phyloP scores from a whole-genome alignment of 176 grass and related monocot species.

The Aegilops bicornis region DNA sequence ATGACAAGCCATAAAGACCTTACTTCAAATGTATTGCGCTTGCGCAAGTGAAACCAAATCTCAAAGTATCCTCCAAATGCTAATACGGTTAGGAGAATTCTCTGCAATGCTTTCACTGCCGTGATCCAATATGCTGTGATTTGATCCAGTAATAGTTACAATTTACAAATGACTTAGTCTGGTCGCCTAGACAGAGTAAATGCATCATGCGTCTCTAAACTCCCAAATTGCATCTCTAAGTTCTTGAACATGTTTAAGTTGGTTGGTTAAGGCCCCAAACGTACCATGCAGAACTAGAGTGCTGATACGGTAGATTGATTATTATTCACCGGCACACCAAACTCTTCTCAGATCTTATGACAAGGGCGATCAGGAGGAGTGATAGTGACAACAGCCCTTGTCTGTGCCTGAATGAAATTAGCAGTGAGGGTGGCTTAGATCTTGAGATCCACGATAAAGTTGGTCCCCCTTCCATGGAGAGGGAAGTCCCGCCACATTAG shows the following conservation, averaged over 20 bases:
- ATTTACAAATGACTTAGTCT: neutral
- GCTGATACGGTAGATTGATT: neutral
- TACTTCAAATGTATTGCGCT: constrained; percentile 19
- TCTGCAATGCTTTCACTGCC: neutral
- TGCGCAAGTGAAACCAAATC: neutral
- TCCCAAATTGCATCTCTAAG: neutral
- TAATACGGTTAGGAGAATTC: neutral
- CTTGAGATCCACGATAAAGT: neutral
- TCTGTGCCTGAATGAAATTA: neutral
- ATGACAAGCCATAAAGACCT: constrained; percentile 14
- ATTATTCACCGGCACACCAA: neutral
- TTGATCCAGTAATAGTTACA: constrained; percentile 10
- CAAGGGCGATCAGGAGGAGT: neutral
- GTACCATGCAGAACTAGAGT: neutral
- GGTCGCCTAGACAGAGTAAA: neutral
- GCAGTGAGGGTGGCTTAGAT: neutral
- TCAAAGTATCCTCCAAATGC: neutral
- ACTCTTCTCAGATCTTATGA: neutral
- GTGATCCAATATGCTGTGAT: neutral
- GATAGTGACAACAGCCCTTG: neutral
- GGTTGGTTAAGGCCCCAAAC: neutral
- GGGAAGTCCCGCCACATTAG: neutral
- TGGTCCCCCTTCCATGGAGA: neutral
- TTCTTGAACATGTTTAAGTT: neutral
- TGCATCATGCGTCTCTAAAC: neutral